A percentile compares a stretch with the other conserved stretches of the same genome.
Evolutionary conservation across 2,329 filamentous ascomycete species (phyloP).

Genomic region (Verticillium klebahnii): DNA sequence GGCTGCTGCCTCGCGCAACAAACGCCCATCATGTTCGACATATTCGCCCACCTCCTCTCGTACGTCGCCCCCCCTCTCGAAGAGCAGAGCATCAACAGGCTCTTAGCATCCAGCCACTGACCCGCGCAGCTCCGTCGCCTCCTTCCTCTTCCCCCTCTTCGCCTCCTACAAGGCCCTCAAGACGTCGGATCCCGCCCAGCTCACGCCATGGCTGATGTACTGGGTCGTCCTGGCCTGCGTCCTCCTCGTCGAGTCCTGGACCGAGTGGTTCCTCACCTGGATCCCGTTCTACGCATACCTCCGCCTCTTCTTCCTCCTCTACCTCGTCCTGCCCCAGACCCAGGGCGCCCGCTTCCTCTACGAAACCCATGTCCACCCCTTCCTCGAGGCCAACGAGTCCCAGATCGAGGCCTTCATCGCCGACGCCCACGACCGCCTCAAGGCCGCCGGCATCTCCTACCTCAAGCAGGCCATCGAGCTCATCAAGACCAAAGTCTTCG

Average conservation of each 20-base stretch:
- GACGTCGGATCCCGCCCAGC: conserved; percentile 79
- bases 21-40: conserved; percentile 59
- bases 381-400: conserved; percentile 78
- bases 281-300: conserved; percentile 93
- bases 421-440: conserved; percentile 71
- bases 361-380: conserved; percentile 79
- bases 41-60: conserved; percentile 74
- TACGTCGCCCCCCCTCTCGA: conserved; percentile 42
- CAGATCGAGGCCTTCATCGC: conserved; percentile 90
- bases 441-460: conserved; percentile 71
- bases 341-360: conserved; percentile 88
- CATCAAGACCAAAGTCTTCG: conserved; percentile 73
- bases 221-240: conserved; percentile 88
- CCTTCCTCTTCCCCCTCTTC: conserved; percentile 91
- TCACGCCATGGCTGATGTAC: conserved; percentile 99
- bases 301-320: conserved; percentile 80
- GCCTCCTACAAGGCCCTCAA: conserved; percentile 98
- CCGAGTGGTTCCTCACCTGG: conserved; percentile 82
- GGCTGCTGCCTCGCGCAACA: background rate
- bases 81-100: no score
- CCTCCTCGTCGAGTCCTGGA: conserved; percentile 80
- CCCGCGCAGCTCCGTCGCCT: conserved; percentile 66
- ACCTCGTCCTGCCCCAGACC: conserved; percentile 96
- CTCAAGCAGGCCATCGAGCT: conserved; percentile 66
- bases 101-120: background rate